Percentiles rank a stretch among this genome's conserved stretches.
Evolutionary conservation across 2,329 filamentous ascomycete species (phyloP).

Genomic region (Aspergillus aculeatus): DNA sequence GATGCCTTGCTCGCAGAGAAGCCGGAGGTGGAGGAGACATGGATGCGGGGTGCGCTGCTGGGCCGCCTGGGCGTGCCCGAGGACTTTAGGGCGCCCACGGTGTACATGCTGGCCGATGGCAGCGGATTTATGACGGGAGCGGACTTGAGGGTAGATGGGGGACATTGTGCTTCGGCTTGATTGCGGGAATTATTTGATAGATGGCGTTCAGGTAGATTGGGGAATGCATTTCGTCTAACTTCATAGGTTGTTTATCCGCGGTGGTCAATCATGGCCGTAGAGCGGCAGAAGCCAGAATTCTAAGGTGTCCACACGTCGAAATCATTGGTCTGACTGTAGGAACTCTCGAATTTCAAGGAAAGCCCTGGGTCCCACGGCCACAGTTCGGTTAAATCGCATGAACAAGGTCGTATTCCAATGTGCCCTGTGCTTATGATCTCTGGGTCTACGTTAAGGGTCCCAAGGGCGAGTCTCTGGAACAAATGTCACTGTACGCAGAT

Average conservation of each 20-base stretch:
- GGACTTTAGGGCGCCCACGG: slow-evolving; percentile 37
- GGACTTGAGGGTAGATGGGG: slow-evolving; percentile 42
- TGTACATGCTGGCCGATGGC: slow-evolving; percentile 40
- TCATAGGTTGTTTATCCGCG: background rate
- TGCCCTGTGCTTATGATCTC: background rate
- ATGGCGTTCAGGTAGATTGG: slow-evolving; percentile 1
- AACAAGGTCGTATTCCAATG: background rate
- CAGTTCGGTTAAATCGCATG: background rate
- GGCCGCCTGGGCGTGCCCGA: slow-evolving; percentile 49
- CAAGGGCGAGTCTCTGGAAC: background rate
- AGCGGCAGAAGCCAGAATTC: too few relatives aligned
- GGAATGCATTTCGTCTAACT: background rate
- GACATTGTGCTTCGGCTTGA: slow-evolving; percentile 38
- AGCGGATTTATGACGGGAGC: slow-evolving; percentile 43
- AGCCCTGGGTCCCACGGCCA: too few relatives aligned
- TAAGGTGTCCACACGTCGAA: too few relatives aligned
- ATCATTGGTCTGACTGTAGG: too few relatives aligned
- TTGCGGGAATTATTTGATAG: background rate
- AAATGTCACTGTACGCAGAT: background rate
- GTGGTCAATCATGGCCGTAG: background rate
- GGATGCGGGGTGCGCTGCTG: slow-evolving; percentile 55
- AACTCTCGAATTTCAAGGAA: background rate
- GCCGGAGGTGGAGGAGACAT: slow-evolving; percentile 52
- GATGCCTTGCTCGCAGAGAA: slow-evolving; percentile 46
- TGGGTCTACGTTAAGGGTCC: background rate